Percentiles rank a stretch among this genome's conserved stretches.
These are phyloP conservation scores for Coemansia reversa DNA, from an alignment of 192 early-diverging fungal genomes.

Conservation along the genomic window DNA sequence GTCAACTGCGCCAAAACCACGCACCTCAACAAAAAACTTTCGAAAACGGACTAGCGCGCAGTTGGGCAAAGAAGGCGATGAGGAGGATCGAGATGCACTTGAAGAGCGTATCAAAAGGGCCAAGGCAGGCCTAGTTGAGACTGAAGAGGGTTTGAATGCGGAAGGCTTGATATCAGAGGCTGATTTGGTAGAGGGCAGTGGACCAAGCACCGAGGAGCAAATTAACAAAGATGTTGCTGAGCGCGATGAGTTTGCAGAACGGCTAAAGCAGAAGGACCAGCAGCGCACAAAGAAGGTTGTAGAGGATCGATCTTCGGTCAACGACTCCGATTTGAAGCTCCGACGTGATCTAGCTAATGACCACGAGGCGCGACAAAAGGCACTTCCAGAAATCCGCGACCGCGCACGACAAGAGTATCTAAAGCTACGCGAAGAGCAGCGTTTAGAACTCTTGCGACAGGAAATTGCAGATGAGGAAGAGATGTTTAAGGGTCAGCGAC, in stretches of 20 bases:
- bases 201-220: conserved; percentile 35
- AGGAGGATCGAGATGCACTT: conserved; percentile 59
- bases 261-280: conserved; percentile 79
- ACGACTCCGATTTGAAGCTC: conserved; percentile 62
- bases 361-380: conserved; percentile 63
- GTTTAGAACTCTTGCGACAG: conserved; percentile 71
- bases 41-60: conserved; percentile 44
- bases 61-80: conserved; percentile 58
- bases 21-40: not conserved
- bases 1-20: too few species aligned
- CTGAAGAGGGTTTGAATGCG: conserved; percentile 34
- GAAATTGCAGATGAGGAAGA: conserved; percentile 86
- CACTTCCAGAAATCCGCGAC: conserved; percentile 77
- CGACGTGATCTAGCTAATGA: conserved; percentile 85
- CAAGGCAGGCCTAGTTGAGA: conserved; percentile 49
- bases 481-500: conserved; percentile 69
- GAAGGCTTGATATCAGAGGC: conserved; percentile 10
- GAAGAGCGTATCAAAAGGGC: conserved; percentile 57
- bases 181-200: conserved; percentile 31
- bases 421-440: conserved; percentile 79
- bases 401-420: conserved; percentile 90
- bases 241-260: conserved; percentile 85
- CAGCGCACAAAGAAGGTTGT: conserved; percentile 67
- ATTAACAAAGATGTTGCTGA: conserved; percentile 73
- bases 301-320: conserved; percentile 30